These are phyloP conservation scores for Cladophialophora bantiana DNA, from an alignment of 2,329 filamentous ascomycete species.

Conservation along the genomic window DNA sequence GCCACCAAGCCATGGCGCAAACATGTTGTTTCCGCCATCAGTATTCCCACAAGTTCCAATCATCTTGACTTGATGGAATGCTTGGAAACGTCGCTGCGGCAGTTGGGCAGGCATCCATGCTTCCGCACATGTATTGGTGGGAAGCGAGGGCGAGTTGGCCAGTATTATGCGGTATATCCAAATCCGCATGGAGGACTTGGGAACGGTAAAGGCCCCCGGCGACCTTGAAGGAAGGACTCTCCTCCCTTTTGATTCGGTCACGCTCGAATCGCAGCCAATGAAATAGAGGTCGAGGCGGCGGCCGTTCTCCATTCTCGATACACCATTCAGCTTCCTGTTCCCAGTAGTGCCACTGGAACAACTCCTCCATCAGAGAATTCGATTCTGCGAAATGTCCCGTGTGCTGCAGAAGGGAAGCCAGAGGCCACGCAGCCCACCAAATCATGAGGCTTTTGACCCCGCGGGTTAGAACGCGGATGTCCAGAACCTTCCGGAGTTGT, in stretches of 20 bases:
- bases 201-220: neutral
- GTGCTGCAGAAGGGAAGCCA: neutral
- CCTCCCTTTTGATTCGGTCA: neutral
- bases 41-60: neutral
- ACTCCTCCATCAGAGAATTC: neutral
- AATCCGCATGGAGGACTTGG: neutral
- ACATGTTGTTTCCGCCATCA: too few species aligned
- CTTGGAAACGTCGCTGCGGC: neutral
- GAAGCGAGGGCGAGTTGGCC: neutral
- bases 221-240: neutral
- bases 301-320: neutral
- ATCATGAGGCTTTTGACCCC: neutral
- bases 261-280: neutral
- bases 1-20: too few species aligned
- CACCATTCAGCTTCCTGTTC: slow-evolving; percentile 1
- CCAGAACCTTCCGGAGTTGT: slow-evolving; percentile 9
- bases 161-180: neutral
- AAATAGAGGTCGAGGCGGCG: slow-evolving; percentile 3
- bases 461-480: neutral
- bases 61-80: neutral
- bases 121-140: neutral
- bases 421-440: slow-evolving; percentile 1
- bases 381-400: neutral
- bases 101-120: neutral
- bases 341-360: slow-evolving; percentile 13